phyloP scores from a whole-genome alignment of 2,329 filamentous ascomycete species.

The Chalaropsis thielavioides region DNA sequence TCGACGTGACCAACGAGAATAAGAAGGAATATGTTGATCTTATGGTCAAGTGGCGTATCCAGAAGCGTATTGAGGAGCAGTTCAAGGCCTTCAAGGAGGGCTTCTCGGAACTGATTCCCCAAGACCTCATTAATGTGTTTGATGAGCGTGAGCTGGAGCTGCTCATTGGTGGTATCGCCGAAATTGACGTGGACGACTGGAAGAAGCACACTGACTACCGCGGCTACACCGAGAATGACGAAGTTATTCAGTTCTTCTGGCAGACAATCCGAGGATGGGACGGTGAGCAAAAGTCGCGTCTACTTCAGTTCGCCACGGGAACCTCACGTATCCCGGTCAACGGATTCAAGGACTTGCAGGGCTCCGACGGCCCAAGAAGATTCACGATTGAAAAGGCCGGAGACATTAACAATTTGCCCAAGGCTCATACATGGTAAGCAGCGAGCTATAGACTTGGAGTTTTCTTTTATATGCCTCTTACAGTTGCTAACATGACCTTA shows the following conservation, averaged over 20 bases:
- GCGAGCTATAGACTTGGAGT: neutral
- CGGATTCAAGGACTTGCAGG: constrained; percentile 97
- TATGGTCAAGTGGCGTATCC: constrained; percentile 98
- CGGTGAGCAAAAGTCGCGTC: constrained; percentile 90
- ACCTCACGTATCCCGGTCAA: constrained; percentile 97
- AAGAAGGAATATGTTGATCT: constrained; percentile 98
- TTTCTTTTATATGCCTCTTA: neutral
- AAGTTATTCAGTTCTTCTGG: constrained; percentile 98
- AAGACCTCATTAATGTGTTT: constrained; percentile 94
- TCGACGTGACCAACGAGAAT: constrained; percentile 95
- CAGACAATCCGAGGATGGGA: constrained; percentile 95
- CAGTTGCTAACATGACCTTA: constrained; percentile 18
- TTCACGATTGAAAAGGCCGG: constrained; percentile 98
- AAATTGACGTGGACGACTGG: constrained; percentile 99
- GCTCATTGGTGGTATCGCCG: constrained; percentile 96
- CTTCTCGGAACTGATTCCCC: constrained; percentile 93
- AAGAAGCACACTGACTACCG: constrained; percentile 99
- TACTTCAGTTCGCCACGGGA: constrained; percentile 93
- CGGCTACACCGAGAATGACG: constrained; percentile 93
- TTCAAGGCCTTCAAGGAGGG: constrained; percentile 96
- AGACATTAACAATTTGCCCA: constrained; percentile 77
- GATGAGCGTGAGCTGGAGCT: constrained; percentile 95
- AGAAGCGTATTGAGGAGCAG: constrained; percentile 95
- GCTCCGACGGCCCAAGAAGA: constrained; percentile 82
- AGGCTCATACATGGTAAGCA: constrained; percentile 91